Percentiles rank a stretch among this genome's conserved stretches.
Evolutionary conservation across 2,329 filamentous ascomycete genomes (phyloP).

Genomic region (Ceratocystis ficicola): DNA sequence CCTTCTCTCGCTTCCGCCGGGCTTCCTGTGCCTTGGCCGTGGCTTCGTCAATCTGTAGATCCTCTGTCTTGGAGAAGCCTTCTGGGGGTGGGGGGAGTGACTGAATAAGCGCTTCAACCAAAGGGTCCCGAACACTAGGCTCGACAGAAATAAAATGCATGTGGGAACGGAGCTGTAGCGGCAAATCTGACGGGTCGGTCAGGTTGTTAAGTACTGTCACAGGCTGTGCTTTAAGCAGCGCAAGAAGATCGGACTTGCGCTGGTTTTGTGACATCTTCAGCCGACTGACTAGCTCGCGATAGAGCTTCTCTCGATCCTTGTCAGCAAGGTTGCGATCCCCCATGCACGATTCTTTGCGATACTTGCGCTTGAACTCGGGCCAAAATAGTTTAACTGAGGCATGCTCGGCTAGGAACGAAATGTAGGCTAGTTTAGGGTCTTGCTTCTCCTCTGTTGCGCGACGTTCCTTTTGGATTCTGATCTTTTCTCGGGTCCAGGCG

Average conservation of each 20-base stretch:
- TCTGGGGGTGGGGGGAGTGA: conserved; percentile 44
- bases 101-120: conserved; percentile 55
- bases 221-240: conserved; percentile 51
- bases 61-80: conserved; percentile 28
- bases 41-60: conserved; percentile 40
- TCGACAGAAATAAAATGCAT: conserved; percentile 58
- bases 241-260: conserved; percentile 56
- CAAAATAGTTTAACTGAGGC: conserved; percentile 91
- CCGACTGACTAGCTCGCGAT: conserved; percentile 59
- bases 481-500: conserved; percentile 68
- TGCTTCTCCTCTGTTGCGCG: conserved; percentile 65
- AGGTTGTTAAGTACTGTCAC: conserved; percentile 46
- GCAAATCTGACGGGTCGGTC: conserved; percentile 46
- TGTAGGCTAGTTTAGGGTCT: conserved; percentile 71
- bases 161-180: conserved; percentile 51
- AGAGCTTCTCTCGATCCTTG: conserved; percentile 68
- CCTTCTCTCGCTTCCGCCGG: conserved; percentile 49
- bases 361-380: conserved; percentile 92
- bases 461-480: conserved; percentile 57
- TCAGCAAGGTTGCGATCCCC: conserved; percentile 58
- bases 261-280: conserved; percentile 53
- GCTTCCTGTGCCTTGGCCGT: conserved; percentile 39
- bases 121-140: conserved; percentile 45
- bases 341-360: conserved; percentile 69
- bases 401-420: conserved; percentile 66